These are phyloP conservation scores for Hygrophoropsis aurantiaca DNA, from an alignment of 768 basidiomycete species.

Conservation along the genomic window DNA sequence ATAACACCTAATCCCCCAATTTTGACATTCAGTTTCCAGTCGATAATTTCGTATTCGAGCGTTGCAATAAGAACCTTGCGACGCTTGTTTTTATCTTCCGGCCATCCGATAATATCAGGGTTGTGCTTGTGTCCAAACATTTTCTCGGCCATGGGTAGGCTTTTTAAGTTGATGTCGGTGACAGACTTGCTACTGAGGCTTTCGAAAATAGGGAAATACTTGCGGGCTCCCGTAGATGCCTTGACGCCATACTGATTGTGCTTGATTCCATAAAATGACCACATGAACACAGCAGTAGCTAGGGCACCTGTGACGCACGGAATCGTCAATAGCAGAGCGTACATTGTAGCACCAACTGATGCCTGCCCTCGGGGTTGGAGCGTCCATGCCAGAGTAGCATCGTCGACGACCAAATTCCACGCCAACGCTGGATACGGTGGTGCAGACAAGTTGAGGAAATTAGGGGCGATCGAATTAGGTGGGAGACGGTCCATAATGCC, in stretches of 20 bases:
- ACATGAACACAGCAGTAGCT: constrained; percentile 88
- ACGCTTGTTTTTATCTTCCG: constrained; percentile 88
- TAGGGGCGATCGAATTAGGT: constrained; percentile 81
- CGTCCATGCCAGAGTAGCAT: constrained; percentile 72
- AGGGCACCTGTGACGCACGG: constrained; percentile 83
- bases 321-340: constrained; percentile 75
- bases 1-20: constrained; percentile 97
- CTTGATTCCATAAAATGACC: constrained; percentile 94
- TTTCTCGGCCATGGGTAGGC: constrained; percentile 66
- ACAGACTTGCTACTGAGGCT: constrained; percentile 62
- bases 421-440: constrained; percentile 87
- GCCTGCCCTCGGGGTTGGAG: constrained; percentile 82
- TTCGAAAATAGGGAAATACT: constrained; percentile 89
- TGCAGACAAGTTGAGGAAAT: constrained; percentile 89
- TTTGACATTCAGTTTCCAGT: constrained; percentile 98
- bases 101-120: constrained; percentile 89
- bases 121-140: constrained; percentile 61
- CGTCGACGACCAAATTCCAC: constrained; percentile 83
- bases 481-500: constrained; percentile 89
- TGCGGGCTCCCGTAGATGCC: constrained; percentile 62
- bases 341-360: constrained; percentile 83
- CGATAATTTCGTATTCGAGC: constrained; percentile 93
- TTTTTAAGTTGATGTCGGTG: constrained; percentile 69
- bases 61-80: constrained; percentile 91
- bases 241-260: constrained; percentile 91